Conservation (phyloP, 768 basidiomycete genomes). For the Boletus huronensis region DNA sequence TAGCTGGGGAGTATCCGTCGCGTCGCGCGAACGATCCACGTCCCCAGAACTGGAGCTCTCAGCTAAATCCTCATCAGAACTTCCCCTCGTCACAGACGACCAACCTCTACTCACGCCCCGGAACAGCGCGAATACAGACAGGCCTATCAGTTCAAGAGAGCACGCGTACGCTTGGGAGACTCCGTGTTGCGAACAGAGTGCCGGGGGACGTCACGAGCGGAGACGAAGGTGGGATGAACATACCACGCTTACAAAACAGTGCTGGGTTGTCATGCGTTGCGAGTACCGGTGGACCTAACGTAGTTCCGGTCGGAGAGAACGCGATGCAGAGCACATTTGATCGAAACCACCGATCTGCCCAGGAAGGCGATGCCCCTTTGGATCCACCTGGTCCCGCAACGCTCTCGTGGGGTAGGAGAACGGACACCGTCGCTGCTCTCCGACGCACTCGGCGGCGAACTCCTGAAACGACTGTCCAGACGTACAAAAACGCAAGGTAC, state of each 20-base stretch:
- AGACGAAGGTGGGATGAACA: slow-evolving; percentile 28
- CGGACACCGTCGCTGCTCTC: slow-evolving; percentile 24
- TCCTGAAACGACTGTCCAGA: slow-evolving; percentile 3
- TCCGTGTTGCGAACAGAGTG: slow-evolving; percentile 47
- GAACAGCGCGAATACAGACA: slow-evolving; percentile 13
- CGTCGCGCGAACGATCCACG: not conserved
- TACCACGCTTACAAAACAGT: not conserved
- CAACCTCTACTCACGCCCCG: slow-evolving; percentile 5
- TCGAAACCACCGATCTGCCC: not conserved
- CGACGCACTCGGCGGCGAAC: slow-evolving; percentile 9
- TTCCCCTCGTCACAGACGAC: slow-evolving; percentile 8
- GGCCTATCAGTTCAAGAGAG: slow-evolving; percentile 30
- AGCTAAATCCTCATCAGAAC: not conserved
- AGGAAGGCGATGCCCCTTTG: slow-evolving; percentile 4
- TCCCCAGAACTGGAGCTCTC: slow-evolving; percentile 8
- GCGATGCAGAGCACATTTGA: not conserved
- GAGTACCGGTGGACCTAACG: not conserved
- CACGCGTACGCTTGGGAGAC: slow-evolving; percentile 38
- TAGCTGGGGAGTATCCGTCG: not conserved
- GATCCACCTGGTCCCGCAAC: slow-evolving; percentile 23
- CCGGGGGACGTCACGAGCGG: slow-evolving; percentile 44
- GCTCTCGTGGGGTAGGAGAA: slow-evolving; percentile 28
- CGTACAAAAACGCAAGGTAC: slow-evolving; percentile 12
- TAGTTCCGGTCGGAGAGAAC: not conserved
- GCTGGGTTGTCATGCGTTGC: not conserved